Evolutionary conservation across 495 filamentous ascomycete genomes (phyloP).

Genomic region (Talaromyces liani): DNA sequence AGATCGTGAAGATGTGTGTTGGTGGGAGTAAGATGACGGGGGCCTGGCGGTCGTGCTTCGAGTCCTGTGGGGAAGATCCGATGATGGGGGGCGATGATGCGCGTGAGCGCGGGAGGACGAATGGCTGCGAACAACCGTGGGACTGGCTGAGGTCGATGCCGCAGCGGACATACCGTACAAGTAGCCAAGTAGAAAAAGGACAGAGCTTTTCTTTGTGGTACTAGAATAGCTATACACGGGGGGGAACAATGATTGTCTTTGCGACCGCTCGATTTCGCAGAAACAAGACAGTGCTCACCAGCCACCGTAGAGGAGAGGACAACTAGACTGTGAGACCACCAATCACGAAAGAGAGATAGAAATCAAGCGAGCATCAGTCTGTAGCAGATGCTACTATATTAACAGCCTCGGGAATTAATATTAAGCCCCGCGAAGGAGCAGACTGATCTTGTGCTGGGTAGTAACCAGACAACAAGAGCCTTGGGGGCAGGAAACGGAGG

Average conservation of each 20-base stretch:
- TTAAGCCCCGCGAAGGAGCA: not conserved
- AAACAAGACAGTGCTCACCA: not conserved
- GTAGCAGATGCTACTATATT: not conserved
- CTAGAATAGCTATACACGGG: not conserved
- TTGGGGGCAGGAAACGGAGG: not conserved
- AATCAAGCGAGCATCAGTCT: not conserved
- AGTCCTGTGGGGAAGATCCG: conserved; percentile 50
- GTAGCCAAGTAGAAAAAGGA: not conserved
- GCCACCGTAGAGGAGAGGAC: not conserved
- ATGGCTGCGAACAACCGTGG: conserved; percentile 44
- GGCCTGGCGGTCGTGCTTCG: conserved; percentile 45
- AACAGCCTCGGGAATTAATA: not conserved
- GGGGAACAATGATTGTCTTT: not conserved
- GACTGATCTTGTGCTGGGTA: not conserved
- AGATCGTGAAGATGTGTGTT: conserved; percentile 29
- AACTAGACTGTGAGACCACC: not conserved
- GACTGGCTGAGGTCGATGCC: conserved; percentile 32
- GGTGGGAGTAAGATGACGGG: conserved; percentile 17
- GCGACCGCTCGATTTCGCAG: too few relatives aligned
- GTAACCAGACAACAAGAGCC: not conserved
- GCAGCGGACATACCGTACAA: conserved; percentile 41
- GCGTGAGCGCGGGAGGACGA: conserved; percentile 45
- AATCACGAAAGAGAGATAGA: not conserved
- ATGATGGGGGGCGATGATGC: conserved; percentile 26
- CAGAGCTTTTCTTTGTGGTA: not conserved